phyloP scores from a whole-genome alignment of 202 grass and related monocot species.

The Dendrocalamus latiflorus region DNA sequence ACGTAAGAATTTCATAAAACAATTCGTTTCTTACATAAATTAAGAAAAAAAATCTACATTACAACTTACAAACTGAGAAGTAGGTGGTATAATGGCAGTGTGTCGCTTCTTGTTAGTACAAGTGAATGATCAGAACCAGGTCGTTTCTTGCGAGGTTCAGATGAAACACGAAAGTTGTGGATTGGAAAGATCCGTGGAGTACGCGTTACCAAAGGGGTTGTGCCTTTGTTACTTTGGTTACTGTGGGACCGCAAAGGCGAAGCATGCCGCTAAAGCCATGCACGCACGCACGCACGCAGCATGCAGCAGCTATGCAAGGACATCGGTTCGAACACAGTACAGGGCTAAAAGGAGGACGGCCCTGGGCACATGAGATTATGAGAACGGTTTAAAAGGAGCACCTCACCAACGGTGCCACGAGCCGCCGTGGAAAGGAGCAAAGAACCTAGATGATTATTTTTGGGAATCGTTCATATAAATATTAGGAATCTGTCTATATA shows the following conservation, averaged over 20 bases:
- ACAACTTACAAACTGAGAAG: too few relatives aligned
- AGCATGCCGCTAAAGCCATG: neutral
- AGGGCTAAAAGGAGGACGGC: neutral
- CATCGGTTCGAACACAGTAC: neutral
- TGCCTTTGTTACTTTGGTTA: neutral
- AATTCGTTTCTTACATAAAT: too few relatives aligned
- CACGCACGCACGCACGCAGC: neutral
- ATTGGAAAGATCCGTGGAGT: conserved; percentile 34
- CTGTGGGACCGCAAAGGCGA: neutral
- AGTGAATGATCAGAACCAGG: neutral
- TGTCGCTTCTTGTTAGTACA: neutral
- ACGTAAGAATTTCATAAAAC: too few relatives aligned
- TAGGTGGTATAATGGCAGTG: too few relatives aligned
- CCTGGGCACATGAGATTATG: too few relatives aligned
- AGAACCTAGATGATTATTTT: too few relatives aligned
- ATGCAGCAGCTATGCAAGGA: neutral
- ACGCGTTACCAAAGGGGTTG: conserved; percentile 20
- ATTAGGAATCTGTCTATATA: too few relatives aligned
- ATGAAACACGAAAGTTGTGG: neutral
- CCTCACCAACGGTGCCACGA: too few relatives aligned
- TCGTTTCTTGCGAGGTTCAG: neutral
- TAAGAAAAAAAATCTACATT: too few relatives aligned
- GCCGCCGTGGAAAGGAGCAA: too few relatives aligned
- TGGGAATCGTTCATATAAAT: too few relatives aligned
- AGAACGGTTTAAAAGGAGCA: too few relatives aligned